Evolutionary conservation across 1,139 yeast species (phyloP).

Genomic region (Nakaseomyces kungkrabaensis): DNA sequence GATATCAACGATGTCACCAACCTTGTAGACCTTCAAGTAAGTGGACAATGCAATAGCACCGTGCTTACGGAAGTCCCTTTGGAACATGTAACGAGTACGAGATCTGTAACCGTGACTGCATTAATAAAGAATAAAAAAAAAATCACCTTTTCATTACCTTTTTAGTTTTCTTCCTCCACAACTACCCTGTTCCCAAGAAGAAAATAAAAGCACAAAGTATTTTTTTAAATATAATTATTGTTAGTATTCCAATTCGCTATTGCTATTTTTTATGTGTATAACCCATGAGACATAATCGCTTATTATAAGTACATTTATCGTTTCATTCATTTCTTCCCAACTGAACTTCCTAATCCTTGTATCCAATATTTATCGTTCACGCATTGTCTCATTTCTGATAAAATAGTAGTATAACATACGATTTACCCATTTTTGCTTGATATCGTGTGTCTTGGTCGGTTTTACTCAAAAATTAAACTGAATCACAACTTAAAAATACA

Average conservation of each 20-base stretch:
- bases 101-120: conserved; percentile 98
- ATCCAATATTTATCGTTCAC: no score
- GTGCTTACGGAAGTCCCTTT: conserved; percentile 98
- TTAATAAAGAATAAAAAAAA: not conserved
- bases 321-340: no score
- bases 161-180: not conserved
- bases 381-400: no score
- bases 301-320: no score
- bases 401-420: conserved; percentile 24
- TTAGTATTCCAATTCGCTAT: no score
- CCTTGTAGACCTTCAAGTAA: conserved; percentile 95
- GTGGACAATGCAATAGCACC: conserved; percentile 92
- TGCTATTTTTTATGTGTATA: no score
- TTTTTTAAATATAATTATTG: no score
- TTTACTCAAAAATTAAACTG: not conserved
- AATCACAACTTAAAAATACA: not conserved
- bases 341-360: no score
- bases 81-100: conserved; percentile 99
- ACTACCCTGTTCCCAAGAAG: no score
- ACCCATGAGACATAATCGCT: no score
- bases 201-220: no score
- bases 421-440: conserved; percentile 33
- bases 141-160: not conserved
- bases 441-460: conserved; percentile 21
- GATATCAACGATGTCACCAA: conserved; percentile 98